Base-by-base conservation (phyloP, 805 yeast genomes). In the Metschnikowia reukaufii region DNA sequence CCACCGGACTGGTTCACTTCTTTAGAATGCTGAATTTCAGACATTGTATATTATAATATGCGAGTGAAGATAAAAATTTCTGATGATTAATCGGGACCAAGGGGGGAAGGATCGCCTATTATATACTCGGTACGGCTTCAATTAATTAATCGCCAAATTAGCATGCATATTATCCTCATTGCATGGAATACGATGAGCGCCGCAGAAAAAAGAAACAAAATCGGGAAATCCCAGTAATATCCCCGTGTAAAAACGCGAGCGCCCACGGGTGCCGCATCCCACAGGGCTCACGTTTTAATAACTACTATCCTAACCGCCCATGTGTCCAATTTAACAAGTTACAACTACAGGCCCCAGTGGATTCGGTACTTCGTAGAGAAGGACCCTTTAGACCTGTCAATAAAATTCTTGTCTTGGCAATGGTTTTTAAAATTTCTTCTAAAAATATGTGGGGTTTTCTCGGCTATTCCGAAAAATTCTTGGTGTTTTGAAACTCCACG, bases 1-100 rank as follows among this genome's bases (percentile, higher is more conserved):
- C 95, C 94, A 72, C 95, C 95, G 36, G 59, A 46, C 23, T 39
- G 29, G 55, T 57, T 57, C 19, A 52, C 65, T 27, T 47, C 51
- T 50, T 52, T 51, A 25, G 58, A 49, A 34, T 54, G 52, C 31
- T 54, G 46, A 36, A 63, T 63, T 45, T 63, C 66, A 45, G 65
- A 51, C 66, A 62, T 63, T 33, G 20, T 44, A 19, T 25, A 25
- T 17, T 31, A 27, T 19, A 35, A 36, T 23, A 21, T 6, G 29
- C 7, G 33, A 10, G 35, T 32, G 46, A 33, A 27, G 35, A 20
- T 35, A 36, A 21, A 19, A 30, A 20, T 27, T 37, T 34, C 34
- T 36, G 23, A 12, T n/a, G 40, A n/a, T 17, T 21, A 15, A 42
- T 37, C 18, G 3, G 12, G 19, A 2, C 19, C 4, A 17, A 19